phyloP scores from a whole-genome alignment of 306 rosid genomes.

The Pterocarpus macrocarpus region DNA sequence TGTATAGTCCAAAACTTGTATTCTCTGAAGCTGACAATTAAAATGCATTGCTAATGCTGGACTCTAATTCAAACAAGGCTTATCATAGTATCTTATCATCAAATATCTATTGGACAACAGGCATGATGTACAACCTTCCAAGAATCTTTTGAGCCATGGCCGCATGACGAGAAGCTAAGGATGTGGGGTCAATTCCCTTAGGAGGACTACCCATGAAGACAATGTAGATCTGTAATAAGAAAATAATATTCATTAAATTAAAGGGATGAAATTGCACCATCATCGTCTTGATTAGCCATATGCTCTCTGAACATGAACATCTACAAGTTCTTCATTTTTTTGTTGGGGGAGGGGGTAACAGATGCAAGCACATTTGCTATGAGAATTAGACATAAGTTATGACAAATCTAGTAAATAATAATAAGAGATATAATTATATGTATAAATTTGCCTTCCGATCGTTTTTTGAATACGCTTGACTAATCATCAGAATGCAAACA shows the following conservation, averaged over 20 bases:
- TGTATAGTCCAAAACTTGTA: background rate
- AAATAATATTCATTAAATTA: background rate
- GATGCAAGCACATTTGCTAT: too few species aligned
- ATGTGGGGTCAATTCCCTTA: conserved; percentile 26
- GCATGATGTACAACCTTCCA: conserved; percentile 40
- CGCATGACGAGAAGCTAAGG: conserved; percentile 45
- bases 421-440: too few species aligned
- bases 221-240: conserved; percentile 43
- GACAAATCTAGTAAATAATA: too few species aligned
- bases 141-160: conserved; percentile 47
- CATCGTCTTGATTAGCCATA: background rate
- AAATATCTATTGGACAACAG: conserved; percentile 1
- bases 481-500: background rate
- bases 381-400: too few species aligned
- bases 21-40: too few species aligned
- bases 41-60: background rate
- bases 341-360: too few species aligned
- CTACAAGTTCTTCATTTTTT: too few species aligned
- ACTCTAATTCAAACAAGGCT: background rate
- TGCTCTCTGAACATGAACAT: background rate
- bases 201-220: conserved; percentile 56
- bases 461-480: conserved; percentile 9
- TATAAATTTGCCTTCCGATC: conserved; percentile 40
- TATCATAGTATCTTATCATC: background rate
- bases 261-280: background rate